Evolutionary conservation across 306 rosid genomes (phyloP), one percentile per base, ranked within the genome.

Genomic region (Crotalaria pallida): DNA sequence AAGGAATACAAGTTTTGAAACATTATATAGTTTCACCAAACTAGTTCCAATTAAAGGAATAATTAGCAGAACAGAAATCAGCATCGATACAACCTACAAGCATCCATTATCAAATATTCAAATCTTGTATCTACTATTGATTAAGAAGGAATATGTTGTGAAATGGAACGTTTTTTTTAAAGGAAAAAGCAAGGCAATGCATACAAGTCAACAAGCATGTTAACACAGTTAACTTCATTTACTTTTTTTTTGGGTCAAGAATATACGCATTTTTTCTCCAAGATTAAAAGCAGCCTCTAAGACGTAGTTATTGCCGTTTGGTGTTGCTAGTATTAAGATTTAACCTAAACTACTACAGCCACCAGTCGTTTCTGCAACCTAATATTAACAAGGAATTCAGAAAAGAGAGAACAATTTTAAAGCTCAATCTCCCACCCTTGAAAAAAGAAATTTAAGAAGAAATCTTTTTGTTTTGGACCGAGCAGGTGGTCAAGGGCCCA

Each of bases 121-220:
- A 59, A 40, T 17, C 43, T 40, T 66, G 40, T 43, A 60, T 15
- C 57, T 15, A 33, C 22, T 58, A 27, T 44, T 50, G 18, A 19
- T 15, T 15, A 68, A n/a, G 63, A 11, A 19, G 3, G 5, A 9
- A 34, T 34, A 51, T 19, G 53, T 6, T 19, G 36, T 2, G 49
- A 41, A 50, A 64, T 22, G 26, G 40, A 31, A 16, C 19, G n/a
- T n/a, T n/a, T n/a, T n/a, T n/a, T n/a, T n/a, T n/a, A 33, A 51
- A 57, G 58, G 4, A 0, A 18, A 38, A 63, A 22, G 31, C 64
- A 7, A 53, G 16, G 31, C 4, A 17, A 38, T 34, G 68, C 60
- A 51, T 52, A 23, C 43, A 34, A n/a, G 41, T 40, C 63, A 36
- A 55, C 61, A 60, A 60, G 73, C 69, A 80, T 55, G 52, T 73